Percentiles rank a stretch among this genome's conserved stretches.
Evolutionary conservation across 2,329 filamentous ascomycete genomes (phyloP).

Genomic region (Fusarium nanum): DNA sequence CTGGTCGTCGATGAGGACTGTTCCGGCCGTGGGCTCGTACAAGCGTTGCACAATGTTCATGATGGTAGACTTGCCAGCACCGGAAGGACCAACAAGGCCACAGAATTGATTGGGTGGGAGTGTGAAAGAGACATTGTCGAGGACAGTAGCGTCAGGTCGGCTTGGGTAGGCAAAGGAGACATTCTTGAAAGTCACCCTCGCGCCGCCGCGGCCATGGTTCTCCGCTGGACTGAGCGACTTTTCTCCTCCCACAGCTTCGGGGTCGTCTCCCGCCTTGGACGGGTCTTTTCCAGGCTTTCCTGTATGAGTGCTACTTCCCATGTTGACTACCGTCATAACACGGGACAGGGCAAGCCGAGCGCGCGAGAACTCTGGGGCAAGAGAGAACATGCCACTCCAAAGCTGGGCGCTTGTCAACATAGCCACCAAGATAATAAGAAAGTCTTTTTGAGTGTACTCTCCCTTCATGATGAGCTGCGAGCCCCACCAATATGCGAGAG

Average conservation of each 20-base stretch:
- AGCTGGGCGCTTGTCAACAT: constrained; percentile 78
- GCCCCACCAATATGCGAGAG: constrained; percentile 84
- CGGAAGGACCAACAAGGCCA: constrained; percentile 73
- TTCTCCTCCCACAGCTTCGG: constrained; percentile 53
- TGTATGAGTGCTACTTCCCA: constrained; percentile 50
- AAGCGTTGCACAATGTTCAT: constrained; percentile 65
- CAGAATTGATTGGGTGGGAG: constrained; percentile 70
- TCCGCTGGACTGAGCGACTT: constrained; percentile 31
- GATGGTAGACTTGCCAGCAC: constrained; percentile 75
- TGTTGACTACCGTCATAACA: constrained; percentile 63
- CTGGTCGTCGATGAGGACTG: constrained; percentile 56
- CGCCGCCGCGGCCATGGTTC: constrained; percentile 46
- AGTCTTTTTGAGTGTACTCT: constrained; percentile 71
- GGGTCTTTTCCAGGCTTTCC: constrained; percentile 23
- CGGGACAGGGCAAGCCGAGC: constrained; percentile 70
- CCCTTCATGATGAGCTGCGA: constrained; percentile 75
- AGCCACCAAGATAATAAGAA: constrained; percentile 78
- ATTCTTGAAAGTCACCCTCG: constrained; percentile 66
- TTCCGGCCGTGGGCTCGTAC: constrained; percentile 57
- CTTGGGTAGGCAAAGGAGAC: constrained; percentile 75
- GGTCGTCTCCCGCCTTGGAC: constrained; percentile 47
- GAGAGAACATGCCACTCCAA: constrained; percentile 78
- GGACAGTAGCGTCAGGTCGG: constrained; percentile 66
- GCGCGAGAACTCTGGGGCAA: constrained; percentile 77
- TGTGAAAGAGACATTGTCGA: constrained; percentile 66